A percentile compares a stretch with the other conserved stretches of the same genome.
phyloP scores from a whole-genome alignment of 1,284 basidiomycete genomes.

The Irpex sp. region DNA sequence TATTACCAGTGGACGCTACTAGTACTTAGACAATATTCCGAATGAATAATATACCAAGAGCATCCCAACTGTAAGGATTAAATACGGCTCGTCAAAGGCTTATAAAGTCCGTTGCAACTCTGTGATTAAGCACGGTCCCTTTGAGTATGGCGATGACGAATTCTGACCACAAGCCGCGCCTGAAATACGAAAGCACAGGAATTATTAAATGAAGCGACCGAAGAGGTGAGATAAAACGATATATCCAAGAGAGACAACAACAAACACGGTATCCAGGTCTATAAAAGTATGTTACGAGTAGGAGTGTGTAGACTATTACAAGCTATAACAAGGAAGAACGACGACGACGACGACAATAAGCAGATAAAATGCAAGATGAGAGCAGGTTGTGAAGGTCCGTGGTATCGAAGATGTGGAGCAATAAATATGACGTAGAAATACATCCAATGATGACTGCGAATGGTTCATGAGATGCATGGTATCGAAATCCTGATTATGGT shows the following conservation, averaged over 20 bases:
- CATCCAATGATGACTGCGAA: background rate
- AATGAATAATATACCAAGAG: too few relatives aligned
- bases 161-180: too few relatives aligned
- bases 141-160: too few relatives aligned
- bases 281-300: background rate
- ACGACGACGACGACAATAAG: background rate
- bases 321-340: background rate
- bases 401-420: background rate
- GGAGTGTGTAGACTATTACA: background rate
- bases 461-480: background rate
- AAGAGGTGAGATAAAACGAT: background rate
- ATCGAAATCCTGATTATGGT: too few relatives aligned
- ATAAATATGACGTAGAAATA: background rate
- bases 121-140: too few relatives aligned
- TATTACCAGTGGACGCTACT: too few relatives aligned
- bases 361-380: background rate
- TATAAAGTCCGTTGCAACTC: too few relatives aligned
- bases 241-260: background rate
- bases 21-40: too few relatives aligned
- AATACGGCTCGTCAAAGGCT: too few relatives aligned
- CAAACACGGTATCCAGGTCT: background rate
- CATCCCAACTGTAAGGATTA: too few relatives aligned
- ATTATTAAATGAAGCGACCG: too few relatives aligned
- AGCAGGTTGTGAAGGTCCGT: background rate
- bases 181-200: too few relatives aligned